Percentiles rank a stretch among this genome's conserved stretches.
Evolutionary conservation across 2,329 filamentous ascomycete genomes (phyloP).

Genomic region (Claviceps sp.): DNA sequence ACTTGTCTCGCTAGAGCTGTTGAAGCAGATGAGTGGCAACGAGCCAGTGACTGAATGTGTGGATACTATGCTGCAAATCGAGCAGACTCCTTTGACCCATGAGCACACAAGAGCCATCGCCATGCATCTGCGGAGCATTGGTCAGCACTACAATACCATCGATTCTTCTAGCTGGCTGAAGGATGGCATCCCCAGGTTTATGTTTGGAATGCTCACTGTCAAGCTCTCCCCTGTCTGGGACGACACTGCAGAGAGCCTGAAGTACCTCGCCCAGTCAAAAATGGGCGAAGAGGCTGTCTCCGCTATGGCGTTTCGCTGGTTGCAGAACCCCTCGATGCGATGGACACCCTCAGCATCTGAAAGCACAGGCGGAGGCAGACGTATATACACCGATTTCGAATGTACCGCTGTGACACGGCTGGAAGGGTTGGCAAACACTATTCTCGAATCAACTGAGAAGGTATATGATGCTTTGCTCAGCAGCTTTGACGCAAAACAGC

Average conservation of each 20-base stretch:
- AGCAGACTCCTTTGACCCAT: slow-evolving; percentile 65
- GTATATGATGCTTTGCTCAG: slow-evolving; percentile 45
- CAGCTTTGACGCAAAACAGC: slow-evolving; percentile 52
- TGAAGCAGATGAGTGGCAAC: slow-evolving; percentile 41
- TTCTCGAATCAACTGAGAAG: slow-evolving; percentile 38
- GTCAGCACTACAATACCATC: slow-evolving; percentile 46
- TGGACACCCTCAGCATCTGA: slow-evolving; percentile 32
- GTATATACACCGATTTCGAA: slow-evolving; percentile 60
- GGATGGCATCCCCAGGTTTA: slow-evolving; percentile 63
- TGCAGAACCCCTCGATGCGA: slow-evolving; percentile 43
- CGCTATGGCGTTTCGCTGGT: slow-evolving; percentile 64
- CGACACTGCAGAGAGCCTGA: slow-evolving; percentile 62
- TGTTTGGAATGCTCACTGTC: slow-evolving; percentile 81
- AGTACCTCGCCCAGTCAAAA: slow-evolving; percentile 57
- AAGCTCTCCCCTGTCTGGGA: slow-evolving; percentile 80
- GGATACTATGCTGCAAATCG: slow-evolving; percentile 58
- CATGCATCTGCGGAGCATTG: slow-evolving; percentile 73
- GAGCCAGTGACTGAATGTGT: slow-evolving; percentile 15
- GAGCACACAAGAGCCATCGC: slow-evolving; percentile 64
- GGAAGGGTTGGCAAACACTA: slow-evolving; percentile 33
- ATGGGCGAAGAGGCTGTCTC: slow-evolving; percentile 60
- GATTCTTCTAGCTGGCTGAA: slow-evolving; percentile 50
- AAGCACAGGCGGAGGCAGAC: slow-evolving; percentile 20
- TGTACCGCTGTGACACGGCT: slow-evolving; percentile 62
- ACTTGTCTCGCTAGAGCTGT: slow-evolving; percentile 56